Base-by-base conservation (phyloP, 257 asterid species). In the Solanum clarkiae region DNA sequence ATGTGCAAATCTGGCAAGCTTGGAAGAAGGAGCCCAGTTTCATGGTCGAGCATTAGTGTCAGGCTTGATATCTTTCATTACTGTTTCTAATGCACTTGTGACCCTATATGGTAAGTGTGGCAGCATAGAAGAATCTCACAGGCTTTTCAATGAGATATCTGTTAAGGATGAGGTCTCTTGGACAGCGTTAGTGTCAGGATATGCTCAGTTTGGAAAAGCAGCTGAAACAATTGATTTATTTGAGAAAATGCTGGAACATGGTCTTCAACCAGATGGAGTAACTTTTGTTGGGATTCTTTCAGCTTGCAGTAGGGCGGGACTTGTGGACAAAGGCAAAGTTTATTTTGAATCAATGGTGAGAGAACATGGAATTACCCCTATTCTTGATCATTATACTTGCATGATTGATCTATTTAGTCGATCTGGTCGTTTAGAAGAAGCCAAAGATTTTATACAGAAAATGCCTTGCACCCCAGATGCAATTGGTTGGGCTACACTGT, bases 1-100 rank as follows among this genome's bases (percentile, higher is more conserved):
- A 45, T 93, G 97, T 57, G 98, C 97, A 15, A 97, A 94, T 92
- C 92, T 95, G 36, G 98, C 97, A 68, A 94, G 98, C 89, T 87
- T 95, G 87, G 98, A 95, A 91, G 99, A 95, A 90, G 99, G 99
- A 80, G 89, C 93, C 49, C 98, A 93, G 88, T 92, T 93, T 90
- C 99, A 97, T 54, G 90, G 94, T 69, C 95, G 85, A 74, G 93
- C 98, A 29, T 84, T 92, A 56, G 91, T 84, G 47, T 94, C 98
- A 4, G 98, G 99, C 26, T 89, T 94, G 91, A 88, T 91, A 80
- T 89, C 90, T 53, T 94, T 90, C 80, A 80, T 91, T 55, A 92
- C 97, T 1, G 98, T 97, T 77, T 92, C 99, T 2, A 97, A 97
- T 80, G 97, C 99, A 53, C 94, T 97, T 42, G 91, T 95, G 20